Percentiles rank a stretch among this genome's conserved stretches.
Conservation (phyloP, 768 basidiomycete species). For the Suillus cothurnatus region DNA sequence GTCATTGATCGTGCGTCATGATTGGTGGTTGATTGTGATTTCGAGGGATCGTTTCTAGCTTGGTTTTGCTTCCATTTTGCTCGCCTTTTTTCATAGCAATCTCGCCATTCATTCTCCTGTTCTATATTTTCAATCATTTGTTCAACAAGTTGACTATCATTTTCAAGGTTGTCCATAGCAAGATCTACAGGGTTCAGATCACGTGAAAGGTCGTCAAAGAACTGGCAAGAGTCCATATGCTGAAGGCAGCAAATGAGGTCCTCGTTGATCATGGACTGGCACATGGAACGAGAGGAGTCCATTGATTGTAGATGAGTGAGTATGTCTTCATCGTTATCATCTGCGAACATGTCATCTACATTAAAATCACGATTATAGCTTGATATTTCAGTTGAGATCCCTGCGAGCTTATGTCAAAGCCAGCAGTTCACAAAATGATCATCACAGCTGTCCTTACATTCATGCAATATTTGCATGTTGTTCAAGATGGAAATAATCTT, state of each 20-base stretch:
- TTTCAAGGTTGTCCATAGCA: no score
- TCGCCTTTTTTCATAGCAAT: background rate
- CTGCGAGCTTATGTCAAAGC: background rate
- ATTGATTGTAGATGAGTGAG: background rate
- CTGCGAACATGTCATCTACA: conserved; percentile 32
- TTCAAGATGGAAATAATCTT: conserved; percentile 23
- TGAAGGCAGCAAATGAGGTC: background rate
- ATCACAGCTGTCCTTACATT: conserved; percentile 39
- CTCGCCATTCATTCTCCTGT: background rate
- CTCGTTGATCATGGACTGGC: background rate
- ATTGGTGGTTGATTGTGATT: no score
- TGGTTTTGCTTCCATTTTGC: background rate
- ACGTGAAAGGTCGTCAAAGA: background rate
- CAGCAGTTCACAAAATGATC: conserved; percentile 29
- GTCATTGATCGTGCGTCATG: background rate
- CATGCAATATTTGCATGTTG: conserved; percentile 46
- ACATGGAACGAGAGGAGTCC: background rate
- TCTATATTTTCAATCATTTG: background rate
- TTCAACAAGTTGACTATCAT: background rate
- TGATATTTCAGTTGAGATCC: background rate
- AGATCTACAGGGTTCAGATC: no score
- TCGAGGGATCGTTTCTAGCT: no score
- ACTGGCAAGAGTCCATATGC: background rate
- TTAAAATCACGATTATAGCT: conserved; percentile 17
- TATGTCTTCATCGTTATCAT: conserved; percentile 7